Base-by-base conservation (phyloP, 2,329 filamentous ascomycete genomes). In the Penicillium frequentans region DNA sequence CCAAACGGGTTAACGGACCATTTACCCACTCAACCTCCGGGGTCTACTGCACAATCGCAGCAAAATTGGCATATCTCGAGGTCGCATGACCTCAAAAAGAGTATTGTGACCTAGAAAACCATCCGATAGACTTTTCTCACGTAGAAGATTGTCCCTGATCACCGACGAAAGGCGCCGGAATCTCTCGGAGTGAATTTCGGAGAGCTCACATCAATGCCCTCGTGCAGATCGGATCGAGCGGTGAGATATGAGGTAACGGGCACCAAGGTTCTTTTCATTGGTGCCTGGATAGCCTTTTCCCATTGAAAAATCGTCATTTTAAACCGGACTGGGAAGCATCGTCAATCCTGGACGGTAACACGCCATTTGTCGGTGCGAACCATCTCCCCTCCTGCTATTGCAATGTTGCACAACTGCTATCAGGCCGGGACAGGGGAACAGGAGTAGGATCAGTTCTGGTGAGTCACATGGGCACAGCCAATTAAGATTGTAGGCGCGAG, bases 321-420 rank as follows among this genome's bases (percentile, higher is more conserved):
- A 31, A 64, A 54, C 27, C 26, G 50, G 51, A 50, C 62, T 16
- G 49, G 47, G 27, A 55, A 24, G 31, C 27, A 39, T 55, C 51
- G 42, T 33, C 53, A 46, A 52, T 21, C 37, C 45, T 42, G 44
- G 49, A 37, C 54, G 49, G 62, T 63, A 2, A 33, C 29, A 45
- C 59, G 58, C 56, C 61, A 54, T 23, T 44, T 57, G 16, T 44
- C 51, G 58, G 50, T 49, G 47, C 56, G 61, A 64, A 46, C 54
- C 45, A 57, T 51, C 39, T 37, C 37, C 29, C 21, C 24, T 55
- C 24, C 44, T 49, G 39, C 51, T 8, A 42, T 14, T 54, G 51
- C 45, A 57, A 45, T 53, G 58, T 65, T 35, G 53, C 58, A 64
- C 61, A 43, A 48, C 31, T 21, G 37, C 43, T n/a, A 19, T 39